Base-by-base conservation (phyloP, 83 land plant species). In the Picea mariana region DNA sequence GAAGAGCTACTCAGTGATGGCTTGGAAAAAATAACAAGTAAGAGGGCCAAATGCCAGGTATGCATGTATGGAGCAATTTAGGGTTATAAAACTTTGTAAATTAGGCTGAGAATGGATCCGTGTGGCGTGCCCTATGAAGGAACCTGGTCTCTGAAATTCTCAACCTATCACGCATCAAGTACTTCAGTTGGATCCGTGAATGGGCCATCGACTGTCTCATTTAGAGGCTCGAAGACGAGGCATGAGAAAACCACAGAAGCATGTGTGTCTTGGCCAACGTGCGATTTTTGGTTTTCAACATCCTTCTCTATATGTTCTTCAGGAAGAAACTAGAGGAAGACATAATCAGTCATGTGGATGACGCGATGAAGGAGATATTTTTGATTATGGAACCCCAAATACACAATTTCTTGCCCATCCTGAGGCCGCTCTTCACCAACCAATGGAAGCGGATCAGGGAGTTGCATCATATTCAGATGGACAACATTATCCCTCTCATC, bases 111-210 rank as follows among this genome's bases (percentile, higher is more conserved):
- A 90, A 94, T 66, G 94, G 94, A 63, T 88, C 94, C n/a, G 85
- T 84, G 21, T 94, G 96, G 96, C 85, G 94, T 17, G 77, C 90
- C 9, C 86, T 94, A 76, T 86, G 96, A 31, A 82, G 90, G 21
- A 94, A 94, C 86, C 85, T 92, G 85, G 96, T 90, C 24, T 84
- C 82, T 52, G 88, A 85, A 71, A 84, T 86, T 86, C 89, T 91
- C 59, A 84, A 83, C 82, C n/a, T 85, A 1, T 18, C 82, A 11
- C 81, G 88, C 42, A 58, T 92, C 69, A 79, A 62, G 38, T 90
- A 85, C 79, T 94, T 90, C 78, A 64, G 62, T 0, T 9, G 38
- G 24, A 77, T 82, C 7, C 61, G 96, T 7, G 52, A 64, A 7
- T 7, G 18, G 26, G 88, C 91, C 61, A 85, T 94, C 87, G 94